Conservation (phyloP, 805 yeast species). For the Saitoella complicata region DNA sequence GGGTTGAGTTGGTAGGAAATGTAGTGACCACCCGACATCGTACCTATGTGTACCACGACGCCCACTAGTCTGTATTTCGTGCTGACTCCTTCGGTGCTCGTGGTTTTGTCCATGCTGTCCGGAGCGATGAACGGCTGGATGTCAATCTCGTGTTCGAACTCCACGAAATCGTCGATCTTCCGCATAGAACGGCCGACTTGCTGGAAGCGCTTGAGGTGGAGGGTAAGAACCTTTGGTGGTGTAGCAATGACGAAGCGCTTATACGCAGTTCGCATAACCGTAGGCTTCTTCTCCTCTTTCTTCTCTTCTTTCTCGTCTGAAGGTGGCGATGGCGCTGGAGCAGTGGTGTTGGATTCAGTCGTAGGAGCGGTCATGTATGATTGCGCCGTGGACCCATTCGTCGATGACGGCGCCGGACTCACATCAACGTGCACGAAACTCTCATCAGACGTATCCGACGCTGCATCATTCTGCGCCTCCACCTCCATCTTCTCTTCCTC, state of each 20-base stretch:
- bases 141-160: background rate
- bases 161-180: background rate
- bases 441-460: too few relatives aligned
- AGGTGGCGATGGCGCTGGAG: too few relatives aligned
- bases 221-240: background rate
- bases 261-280: too few relatives aligned
- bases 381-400: too few relatives aligned
- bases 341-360: too few relatives aligned
- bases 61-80: background rate
- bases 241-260: too few relatives aligned
- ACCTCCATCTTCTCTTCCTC: conserved; percentile 22
- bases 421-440: too few relatives aligned
- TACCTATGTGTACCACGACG: background rate
- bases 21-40: conserved; percentile 1
- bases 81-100: background rate
- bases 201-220: conserved; percentile 1
- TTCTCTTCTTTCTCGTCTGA: too few relatives aligned
- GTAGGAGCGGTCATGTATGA: too few relatives aligned
- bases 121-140: background rate
- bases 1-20: background rate
- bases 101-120: background rate
- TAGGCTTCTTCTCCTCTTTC: too few relatives aligned
- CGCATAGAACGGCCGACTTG: background rate
- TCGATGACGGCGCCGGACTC: too few relatives aligned
- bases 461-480: conserved; percentile 10